Conservation (phyloP, 1,139 yeast genomes). For the Martiniozyma asiatica region DNA sequence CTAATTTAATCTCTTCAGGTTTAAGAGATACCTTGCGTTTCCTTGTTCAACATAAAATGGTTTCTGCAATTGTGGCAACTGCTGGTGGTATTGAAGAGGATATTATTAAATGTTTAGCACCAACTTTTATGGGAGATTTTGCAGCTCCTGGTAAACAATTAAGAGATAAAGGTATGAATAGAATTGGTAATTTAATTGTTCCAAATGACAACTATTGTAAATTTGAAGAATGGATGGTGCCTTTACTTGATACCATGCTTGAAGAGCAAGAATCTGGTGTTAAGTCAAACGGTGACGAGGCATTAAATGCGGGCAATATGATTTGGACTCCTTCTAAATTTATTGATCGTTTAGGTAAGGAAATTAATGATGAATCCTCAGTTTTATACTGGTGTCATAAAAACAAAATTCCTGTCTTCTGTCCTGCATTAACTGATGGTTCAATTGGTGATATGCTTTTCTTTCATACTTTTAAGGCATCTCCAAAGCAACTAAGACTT, state of each 20-base stretch:
- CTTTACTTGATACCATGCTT: constrained; percentile 73
- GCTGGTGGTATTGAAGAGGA: constrained; percentile 99
- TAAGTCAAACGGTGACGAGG: constrained; percentile 32
- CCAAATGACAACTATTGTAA: constrained; percentile 96
- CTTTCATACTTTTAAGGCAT: constrained; percentile 92
- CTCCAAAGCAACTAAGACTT: constrained; percentile 77
- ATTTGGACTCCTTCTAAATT: constrained; percentile 91
- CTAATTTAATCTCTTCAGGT: constrained; percentile 93
- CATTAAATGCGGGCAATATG: constrained; percentile 49
- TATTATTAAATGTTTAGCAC: constrained; percentile 87
- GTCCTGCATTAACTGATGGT: constrained; percentile 97
- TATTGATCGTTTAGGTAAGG: constrained; percentile 88
- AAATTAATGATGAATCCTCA: constrained; percentile 86
- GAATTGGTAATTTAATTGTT: constrained; percentile 91
- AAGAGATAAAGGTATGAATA: constrained; percentile 91
- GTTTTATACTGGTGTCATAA: constrained; percentile 97
- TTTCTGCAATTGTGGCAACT: constrained; percentile 85
- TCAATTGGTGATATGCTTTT: constrained; percentile 97
- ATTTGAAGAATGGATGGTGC: constrained; percentile 98
- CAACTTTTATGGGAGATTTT: constrained; percentile 90
- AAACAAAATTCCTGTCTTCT: constrained; percentile 87
- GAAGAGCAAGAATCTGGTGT: constrained; percentile 76
- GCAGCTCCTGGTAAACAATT: constrained; percentile 65
- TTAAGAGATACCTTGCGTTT: constrained; percentile 80
- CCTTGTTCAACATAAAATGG: constrained; percentile 87